These are phyloP conservation scores for Rhinocladiella mackenziei DNA, from an alignment of 2,329 filamentous ascomycete species.

Conservation along the genomic window DNA sequence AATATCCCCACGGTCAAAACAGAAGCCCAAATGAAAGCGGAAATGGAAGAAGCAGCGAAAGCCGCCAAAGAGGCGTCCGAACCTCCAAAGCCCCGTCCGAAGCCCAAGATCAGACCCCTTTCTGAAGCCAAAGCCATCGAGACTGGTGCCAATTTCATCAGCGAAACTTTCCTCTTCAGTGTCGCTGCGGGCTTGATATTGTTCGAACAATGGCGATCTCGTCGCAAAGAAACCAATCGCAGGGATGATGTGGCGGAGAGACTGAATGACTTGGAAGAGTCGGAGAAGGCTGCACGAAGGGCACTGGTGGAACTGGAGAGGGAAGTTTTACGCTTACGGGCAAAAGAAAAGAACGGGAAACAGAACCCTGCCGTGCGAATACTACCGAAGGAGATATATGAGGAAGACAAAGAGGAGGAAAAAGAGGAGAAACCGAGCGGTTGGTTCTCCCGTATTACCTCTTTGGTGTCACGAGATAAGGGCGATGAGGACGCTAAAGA, in stretches of 20 bases:
- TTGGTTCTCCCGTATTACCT: constrained; percentile 36
- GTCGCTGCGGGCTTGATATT: constrained; percentile 61
- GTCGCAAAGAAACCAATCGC: constrained; percentile 57
- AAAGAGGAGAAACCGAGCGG: constrained; percentile 30
- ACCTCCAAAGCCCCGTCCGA: constrained; percentile 44
- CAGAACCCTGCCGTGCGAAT: constrained; percentile 34
- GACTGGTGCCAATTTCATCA: constrained; percentile 65
- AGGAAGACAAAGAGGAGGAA: constrained; percentile 34
- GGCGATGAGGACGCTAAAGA: constrained; percentile 35
- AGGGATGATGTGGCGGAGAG: constrained; percentile 59
- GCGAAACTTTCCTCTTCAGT: constrained; percentile 62
- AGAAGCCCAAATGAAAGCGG: constrained; percentile 55
- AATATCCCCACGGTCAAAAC: constrained; percentile 59
- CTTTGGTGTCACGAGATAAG: constrained; percentile 34
- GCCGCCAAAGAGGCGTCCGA: constrained; percentile 42
- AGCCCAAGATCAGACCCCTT: constrained; percentile 59
- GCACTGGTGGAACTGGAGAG: constrained; percentile 45
- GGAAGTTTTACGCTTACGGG: constrained; percentile 42
- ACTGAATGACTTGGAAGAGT: constrained; percentile 55
- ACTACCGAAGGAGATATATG: constrained; percentile 41
- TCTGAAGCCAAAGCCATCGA: constrained; percentile 66
- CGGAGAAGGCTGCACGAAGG: constrained; percentile 39
- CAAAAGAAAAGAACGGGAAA: constrained; percentile 34
- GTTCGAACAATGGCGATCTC: constrained; percentile 58
- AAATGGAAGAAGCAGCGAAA: constrained; percentile 49